Conservation (phyloP, 306 rosid species). For the Acmispon strigosus region DNA sequence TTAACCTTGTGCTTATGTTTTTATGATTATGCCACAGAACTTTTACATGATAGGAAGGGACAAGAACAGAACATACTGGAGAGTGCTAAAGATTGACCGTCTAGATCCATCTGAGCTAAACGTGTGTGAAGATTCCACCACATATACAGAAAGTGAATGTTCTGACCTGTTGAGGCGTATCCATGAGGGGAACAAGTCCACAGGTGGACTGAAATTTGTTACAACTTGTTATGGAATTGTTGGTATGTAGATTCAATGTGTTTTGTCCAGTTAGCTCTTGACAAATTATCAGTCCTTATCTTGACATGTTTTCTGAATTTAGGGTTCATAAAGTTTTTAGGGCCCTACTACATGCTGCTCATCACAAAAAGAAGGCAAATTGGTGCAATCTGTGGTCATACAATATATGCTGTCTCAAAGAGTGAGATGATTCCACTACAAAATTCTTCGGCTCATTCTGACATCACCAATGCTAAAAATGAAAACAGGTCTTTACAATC, state of each 20-base stretch:
- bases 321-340: conserved; percentile 82
- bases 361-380: conserved; percentile 82
- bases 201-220: conserved; percentile 80
- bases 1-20: background rate
- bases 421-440: conserved; percentile 74
- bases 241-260: conserved; percentile 39
- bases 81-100: conserved; percentile 75
- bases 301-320: conserved; percentile 23
- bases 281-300: background rate
- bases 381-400: conserved; percentile 75
- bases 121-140: conserved; percentile 63
- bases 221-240: conserved; percentile 80
- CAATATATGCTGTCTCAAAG: conserved; percentile 65
- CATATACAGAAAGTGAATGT: conserved; percentile 66
- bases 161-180: conserved; percentile 74
- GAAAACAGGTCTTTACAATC: conserved; percentile 84
- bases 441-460: conserved; percentile 52
- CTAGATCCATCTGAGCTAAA: conserved; percentile 58
- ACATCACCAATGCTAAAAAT: conserved; percentile 44
- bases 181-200: conserved; percentile 74
- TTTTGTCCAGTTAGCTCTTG: background rate
- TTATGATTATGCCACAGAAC: conserved; percentile 48
- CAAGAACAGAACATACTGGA: conserved; percentile 70
- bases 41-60: conserved; percentile 88
- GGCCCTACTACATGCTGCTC: conserved; percentile 82